Base-by-base conservation (phyloP, 495 filamentous ascomycete species). In the Bryoglossum gracile region DNA sequence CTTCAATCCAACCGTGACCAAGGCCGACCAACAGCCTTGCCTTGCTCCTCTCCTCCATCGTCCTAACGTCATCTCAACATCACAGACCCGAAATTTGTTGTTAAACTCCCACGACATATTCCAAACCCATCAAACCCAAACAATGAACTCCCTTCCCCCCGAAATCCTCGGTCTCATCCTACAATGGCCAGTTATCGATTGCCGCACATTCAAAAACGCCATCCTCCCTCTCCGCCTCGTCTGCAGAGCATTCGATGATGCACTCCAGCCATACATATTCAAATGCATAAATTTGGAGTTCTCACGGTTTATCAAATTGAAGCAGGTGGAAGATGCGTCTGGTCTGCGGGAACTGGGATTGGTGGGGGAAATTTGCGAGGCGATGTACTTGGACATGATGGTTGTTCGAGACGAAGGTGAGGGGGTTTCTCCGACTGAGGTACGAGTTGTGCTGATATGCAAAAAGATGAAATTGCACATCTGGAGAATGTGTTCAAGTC, bases 361-460 rank as follows among this genome's bases (percentile, higher is more conserved):
- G n/a, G 26, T 30, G 13, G 26, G 26, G 6, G 21, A 26, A 3
- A 19, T 47, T 3, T 61, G 55, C 48, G 41, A 56, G 26, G 48
- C 59, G 9, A 26, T 62, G 6, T 59, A 54, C 37, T 32, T 55
- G 26, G 59, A 62, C 38, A 53, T 62, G 56, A 54, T 59, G 56
- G 45, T 62, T 34, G 48, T 62, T 3, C 38, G 56, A 23, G 59
- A 62, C 47, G 56, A 62, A 51, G 55, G 59, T 58, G n/a, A 54
- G 2, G 59, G 26, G 17, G 23, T 42, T 28, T 26, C 30, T 24
- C 25, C 24, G n/a, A 17, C n/a, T n/a, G n/a, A n/a, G n/a, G n/a
- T n/a, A n/a, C n/a, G n/a, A n/a, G n/a, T n/a, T n/a, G n/a, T n/a
- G n/a, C n/a, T n/a, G n/a, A n/a, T n/a, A n/a, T n/a, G n/a, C n/a